Evolutionary conservation across 2,329 filamentous ascomycete genomes (phyloP).

Genomic region (Geosmithia flava): DNA sequence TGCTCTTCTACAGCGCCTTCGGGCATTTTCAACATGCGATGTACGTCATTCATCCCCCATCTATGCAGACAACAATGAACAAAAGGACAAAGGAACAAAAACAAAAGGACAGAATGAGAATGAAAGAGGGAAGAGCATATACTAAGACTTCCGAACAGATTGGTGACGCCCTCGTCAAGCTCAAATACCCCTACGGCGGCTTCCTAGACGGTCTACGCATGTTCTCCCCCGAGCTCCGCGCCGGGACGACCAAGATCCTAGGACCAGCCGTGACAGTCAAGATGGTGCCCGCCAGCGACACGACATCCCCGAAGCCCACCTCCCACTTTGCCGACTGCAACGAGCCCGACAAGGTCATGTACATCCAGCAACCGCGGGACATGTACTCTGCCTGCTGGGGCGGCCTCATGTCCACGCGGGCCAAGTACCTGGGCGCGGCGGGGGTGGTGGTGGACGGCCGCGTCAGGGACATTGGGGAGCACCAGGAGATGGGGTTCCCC

Average conservation of each 20-base stretch:
- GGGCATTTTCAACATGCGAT: constrained; percentile 1
- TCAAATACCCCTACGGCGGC: constrained; percentile 33
- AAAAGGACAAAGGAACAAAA: not conserved
- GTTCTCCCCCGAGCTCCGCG: constrained; percentile 38
- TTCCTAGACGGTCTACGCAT: constrained; percentile 41
- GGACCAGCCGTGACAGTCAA: constrained; percentile 43
- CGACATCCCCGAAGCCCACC: constrained; percentile 10
- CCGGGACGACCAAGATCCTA: constrained; percentile 36
- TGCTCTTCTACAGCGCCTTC: not conserved
- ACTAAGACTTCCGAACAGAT: not conserved
- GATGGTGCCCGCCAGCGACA: constrained; percentile 25
- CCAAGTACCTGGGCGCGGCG: constrained; percentile 2
- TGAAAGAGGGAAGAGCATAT: not conserved
- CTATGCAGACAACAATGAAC: not conserved
- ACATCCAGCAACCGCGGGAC: constrained; percentile 1
- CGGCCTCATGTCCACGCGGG: constrained; percentile 5
- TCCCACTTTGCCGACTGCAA: constrained; percentile 12
- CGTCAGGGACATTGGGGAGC: constrained; percentile 4
- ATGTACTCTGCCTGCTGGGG: constrained; percentile 3
- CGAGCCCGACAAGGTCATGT: constrained; percentile 4
- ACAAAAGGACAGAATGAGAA: not conserved
- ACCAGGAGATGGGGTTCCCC: constrained; percentile 5
- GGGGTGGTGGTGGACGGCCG: constrained; percentile 4
- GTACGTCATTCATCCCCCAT: not conserved
- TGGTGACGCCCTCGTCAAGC: constrained; percentile 34